These are phyloP conservation scores for Zoysia matrella DNA, from an alignment of 202 grass and related monocot species.

Conservation along the genomic window DNA sequence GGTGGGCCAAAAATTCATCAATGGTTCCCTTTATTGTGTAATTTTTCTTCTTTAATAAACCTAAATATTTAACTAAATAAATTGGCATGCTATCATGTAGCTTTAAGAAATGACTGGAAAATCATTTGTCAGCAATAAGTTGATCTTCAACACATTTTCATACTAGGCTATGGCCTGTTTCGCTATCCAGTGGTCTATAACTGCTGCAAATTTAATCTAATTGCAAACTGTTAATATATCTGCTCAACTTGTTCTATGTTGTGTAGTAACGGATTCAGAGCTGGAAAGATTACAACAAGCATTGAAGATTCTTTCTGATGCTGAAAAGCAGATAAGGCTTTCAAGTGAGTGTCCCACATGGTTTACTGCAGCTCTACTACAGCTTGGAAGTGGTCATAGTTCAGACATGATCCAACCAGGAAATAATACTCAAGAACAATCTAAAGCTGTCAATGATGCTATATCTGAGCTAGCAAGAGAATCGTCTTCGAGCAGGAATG, in stretches of 20 bases:
- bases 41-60: neutral
- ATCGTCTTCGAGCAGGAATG: constrained; percentile 41
- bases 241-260: constrained; percentile 13
- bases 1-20: neutral
- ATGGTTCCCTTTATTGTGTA: neutral
- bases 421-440: constrained; percentile 43
- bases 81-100: neutral
- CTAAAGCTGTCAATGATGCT: constrained; percentile 50
- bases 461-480: constrained; percentile 39
- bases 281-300: constrained; percentile 82
- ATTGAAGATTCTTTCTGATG: constrained; percentile 89
- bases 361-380: constrained; percentile 84
- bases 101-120: neutral
- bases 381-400: constrained; percentile 61
- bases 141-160: neutral
- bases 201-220: neutral
- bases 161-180: no score
- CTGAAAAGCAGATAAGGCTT: constrained; percentile 82
- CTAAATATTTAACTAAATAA: neutral
- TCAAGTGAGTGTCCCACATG: constrained; percentile 82
- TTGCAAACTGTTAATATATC: neutral
- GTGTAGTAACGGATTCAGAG: constrained; percentile 73
- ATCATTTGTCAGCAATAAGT: neutral
- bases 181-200: neutral
- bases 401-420: constrained; percentile 56